Base-by-base conservation (phyloP, 768 basidiomycete species). In the Naganishia vishniacii region DNA sequence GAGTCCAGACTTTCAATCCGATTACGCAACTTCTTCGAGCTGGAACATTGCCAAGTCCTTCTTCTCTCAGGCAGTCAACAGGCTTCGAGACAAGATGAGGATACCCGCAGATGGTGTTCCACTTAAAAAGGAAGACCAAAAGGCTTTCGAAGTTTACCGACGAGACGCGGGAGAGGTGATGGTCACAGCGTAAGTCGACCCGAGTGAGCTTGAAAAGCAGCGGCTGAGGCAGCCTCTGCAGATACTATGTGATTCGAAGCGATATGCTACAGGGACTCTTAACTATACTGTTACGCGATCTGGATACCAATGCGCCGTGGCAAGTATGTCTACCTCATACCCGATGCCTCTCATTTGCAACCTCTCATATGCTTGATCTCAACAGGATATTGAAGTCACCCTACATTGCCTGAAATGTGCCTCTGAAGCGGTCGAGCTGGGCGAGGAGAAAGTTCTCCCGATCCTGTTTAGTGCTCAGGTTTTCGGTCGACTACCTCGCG, bases 321-420 rank as follows among this genome's bases (percentile, higher is more conserved):
- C 87, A 91, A 84, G 91, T 88, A 59, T 56, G 71, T 64, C n/a
- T 47, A 31, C 13, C 37, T 13, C 25, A 8, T 16, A 7, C 8
- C 25, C 48, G 5, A 9, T 16, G n/a, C 44, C 26, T 18, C 15
- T 13, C 25, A 18, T 16, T 23, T 47, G 23, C 12, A 37, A 23
- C 3, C 2, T 16, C 23, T 28, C 47, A 64, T 53, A 58, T 48
- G 16, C 16, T 20, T 66, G n/a, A 11, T 51, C 9, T 56, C 34
- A 12, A 15, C 58, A 94, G 89, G 86, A 89, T 65, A 82, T 91
- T 41, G 93, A 97, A 77, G 88, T 88, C 1, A 86, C 86, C 0
- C 75, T 97, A 7, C 89, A 93, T 72, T 92, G 89, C 71, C 81
- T 94, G 41, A 85, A 86, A 79, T 87, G 87, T 6, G 81, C 91